These are phyloP conservation scores for Ampelocalamus luodianensis DNA, from an alignment of 176 grass and related monocot species.

Conservation along the genomic window DNA sequence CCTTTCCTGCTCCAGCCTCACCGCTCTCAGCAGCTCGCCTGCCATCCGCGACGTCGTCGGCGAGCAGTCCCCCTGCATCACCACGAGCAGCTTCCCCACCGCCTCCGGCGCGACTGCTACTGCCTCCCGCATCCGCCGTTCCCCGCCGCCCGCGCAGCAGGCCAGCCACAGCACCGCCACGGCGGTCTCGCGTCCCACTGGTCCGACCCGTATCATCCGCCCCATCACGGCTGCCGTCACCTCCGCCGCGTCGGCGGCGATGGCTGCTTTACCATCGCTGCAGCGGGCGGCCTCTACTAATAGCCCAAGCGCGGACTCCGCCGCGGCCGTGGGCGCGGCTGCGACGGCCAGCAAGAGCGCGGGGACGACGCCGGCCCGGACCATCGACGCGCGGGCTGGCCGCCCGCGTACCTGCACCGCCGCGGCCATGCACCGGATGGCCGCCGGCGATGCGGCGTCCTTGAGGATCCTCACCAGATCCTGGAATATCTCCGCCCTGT, in stretches of 20 bases:
- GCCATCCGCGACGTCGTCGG: constrained; percentile 79
- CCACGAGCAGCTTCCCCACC: constrained; percentile 79
- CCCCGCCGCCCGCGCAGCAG: constrained; percentile 66
- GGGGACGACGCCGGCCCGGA: constrained; percentile 59
- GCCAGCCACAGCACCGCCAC: constrained; percentile 76
- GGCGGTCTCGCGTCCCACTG: constrained; percentile 67
- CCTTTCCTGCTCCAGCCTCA: constrained; percentile 65
- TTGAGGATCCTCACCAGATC: constrained; percentile 67
- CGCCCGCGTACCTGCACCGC: constrained; percentile 54
- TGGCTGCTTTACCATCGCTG: constrained; percentile 68
- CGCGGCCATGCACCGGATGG: constrained; percentile 67
- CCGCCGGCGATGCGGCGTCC: constrained; percentile 52
- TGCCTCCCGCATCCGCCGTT: constrained; percentile 65
- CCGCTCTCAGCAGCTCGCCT: constrained; percentile 74
- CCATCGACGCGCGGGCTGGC: constrained; percentile 60
- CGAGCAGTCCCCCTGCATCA: constrained; percentile 85
- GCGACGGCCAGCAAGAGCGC: constrained; percentile 54
- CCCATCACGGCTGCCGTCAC: constrained; percentile 66
- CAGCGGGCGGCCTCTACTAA: constrained; percentile 67
- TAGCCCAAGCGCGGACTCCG: constrained; percentile 58
- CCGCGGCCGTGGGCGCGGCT: constrained; percentile 61
- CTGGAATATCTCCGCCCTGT: constrained; percentile 64
- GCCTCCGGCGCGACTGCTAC: constrained; percentile 56
- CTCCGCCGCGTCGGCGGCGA: constrained; percentile 53
- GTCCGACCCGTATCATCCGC: constrained; percentile 71